Evolutionary conservation across 2,329 filamentous ascomycete species (phyloP).

Genomic region (Phaeosphaeriaceae sp.): DNA sequence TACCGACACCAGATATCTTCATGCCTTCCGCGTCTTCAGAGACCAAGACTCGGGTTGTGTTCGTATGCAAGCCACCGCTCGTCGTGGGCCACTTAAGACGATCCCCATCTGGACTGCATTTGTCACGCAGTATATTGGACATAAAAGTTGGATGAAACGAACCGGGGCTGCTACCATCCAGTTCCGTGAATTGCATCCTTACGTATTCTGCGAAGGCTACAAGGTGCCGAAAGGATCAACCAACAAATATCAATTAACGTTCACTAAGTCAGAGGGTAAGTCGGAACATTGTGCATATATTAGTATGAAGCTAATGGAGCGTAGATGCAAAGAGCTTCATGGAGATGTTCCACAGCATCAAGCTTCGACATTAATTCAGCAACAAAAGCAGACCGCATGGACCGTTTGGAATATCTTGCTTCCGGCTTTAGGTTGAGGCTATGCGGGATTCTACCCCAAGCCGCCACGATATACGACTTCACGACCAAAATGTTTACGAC

Average conservation of each 20-base stretch:
- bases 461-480: conserved; percentile 6
- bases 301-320: not conserved
- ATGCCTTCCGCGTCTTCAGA: conserved; percentile 61
- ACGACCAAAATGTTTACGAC: conserved; percentile 26
- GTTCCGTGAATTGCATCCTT: conserved; percentile 59
- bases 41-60: conserved; percentile 60
- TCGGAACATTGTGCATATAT: not conserved
- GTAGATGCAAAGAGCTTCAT: conserved; percentile 39
- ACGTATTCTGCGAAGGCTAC: conserved; percentile 62
- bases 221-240: conserved; percentile 35
- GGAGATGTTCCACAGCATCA: conserved; percentile 42
- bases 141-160: conserved; percentile 56
- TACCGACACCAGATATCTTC: conserved; percentile 57
- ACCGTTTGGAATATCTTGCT: no score
- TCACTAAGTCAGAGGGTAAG: conserved; percentile 41
- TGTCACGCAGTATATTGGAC: conserved; percentile 51
- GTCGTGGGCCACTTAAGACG: conserved; percentile 58
- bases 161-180: conserved; percentile 53
- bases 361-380: conserved; percentile 7
- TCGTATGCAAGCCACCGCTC: conserved; percentile 63
- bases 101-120: conserved; percentile 66
- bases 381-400: no score
- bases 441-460: no score
- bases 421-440: no score
- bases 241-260: conserved; percentile 44